These are phyloP conservation scores for Teratosphaeria pseudoeucalypti DNA, from an alignment of 2,329 filamentous ascomycete species.

Conservation along the genomic window DNA sequence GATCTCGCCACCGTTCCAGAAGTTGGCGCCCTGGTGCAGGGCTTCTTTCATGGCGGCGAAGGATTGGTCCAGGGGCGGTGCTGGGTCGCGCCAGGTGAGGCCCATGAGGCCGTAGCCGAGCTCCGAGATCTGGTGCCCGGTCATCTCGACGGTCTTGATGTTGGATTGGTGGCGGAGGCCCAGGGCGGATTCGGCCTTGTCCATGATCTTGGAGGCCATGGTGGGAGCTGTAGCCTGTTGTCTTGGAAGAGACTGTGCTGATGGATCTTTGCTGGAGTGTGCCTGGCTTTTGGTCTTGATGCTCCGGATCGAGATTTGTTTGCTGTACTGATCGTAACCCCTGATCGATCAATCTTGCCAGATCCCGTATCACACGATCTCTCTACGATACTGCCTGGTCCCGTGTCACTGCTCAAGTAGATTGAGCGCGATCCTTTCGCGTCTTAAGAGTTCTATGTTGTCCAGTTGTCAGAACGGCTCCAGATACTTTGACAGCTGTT, in stretches of 20 bases:
- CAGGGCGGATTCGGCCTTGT: conserved; percentile 19
- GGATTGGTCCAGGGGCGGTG: conserved; percentile 28
- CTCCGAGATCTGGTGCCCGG: conserved; percentile 15
- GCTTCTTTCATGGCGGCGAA: conserved; percentile 37
- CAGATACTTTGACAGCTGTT: too few species aligned
- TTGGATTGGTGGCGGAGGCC: conserved; percentile 8
- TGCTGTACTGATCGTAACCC: too few species aligned
- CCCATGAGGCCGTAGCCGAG: conserved; percentile 42
- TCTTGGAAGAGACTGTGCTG: too few species aligned
- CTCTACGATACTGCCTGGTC: too few species aligned
- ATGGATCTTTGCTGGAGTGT: too few species aligned
- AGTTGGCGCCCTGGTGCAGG: conserved; percentile 32
- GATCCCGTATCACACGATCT: too few species aligned
- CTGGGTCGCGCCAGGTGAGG: conserved; percentile 35
- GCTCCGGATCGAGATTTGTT: neutral
- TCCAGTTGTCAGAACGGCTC: too few species aligned
- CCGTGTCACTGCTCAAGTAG: too few species aligned
- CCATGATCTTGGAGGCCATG: conserved; percentile 11
- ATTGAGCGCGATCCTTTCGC: too few species aligned
- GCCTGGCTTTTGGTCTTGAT: neutral
- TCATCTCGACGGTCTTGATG: conserved; percentile 10
- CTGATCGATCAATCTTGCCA: too few species aligned
- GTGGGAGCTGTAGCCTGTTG: neutral
- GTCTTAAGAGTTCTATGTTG: too few species aligned
- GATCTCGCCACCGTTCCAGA: conserved; percentile 42